These are phyloP conservation scores for Xerocomus tenax DNA, from an alignment of 1,284 basidiomycete genomes.

Conservation along the genomic window DNA sequence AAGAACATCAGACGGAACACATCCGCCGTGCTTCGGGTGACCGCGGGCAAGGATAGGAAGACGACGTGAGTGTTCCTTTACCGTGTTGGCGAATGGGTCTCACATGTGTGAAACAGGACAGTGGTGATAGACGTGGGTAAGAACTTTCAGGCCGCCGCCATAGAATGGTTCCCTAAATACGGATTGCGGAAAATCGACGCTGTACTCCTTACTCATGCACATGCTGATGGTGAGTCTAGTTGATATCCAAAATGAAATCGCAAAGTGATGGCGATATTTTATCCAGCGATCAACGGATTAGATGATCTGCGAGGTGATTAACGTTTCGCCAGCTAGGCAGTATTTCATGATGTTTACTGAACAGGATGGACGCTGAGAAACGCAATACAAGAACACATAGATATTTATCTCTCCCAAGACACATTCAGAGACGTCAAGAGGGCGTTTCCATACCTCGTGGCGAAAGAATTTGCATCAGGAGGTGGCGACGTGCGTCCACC, in stretches of 20 bases:
- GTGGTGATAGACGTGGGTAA: slow-evolving; percentile 77
- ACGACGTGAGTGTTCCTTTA: slow-evolving; percentile 40
- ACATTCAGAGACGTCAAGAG: slow-evolving; percentile 60
- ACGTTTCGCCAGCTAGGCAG: background rate
- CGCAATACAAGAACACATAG: slow-evolving; percentile 63
- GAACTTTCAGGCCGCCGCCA: slow-evolving; percentile 65
- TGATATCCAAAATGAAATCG: background rate
- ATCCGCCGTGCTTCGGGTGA: slow-evolving; percentile 52
- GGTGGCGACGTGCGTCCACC: slow-evolving; percentile 58
- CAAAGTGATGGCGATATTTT: slow-evolving; percentile 6
- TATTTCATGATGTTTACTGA: slow-evolving; percentile 5
- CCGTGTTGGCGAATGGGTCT: background rate
- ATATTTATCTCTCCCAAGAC: slow-evolving; percentile 58
- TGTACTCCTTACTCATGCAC: slow-evolving; percentile 69
- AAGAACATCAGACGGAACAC: slow-evolving; percentile 74
- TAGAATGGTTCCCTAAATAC: slow-evolving; percentile 75
- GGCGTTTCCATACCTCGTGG: slow-evolving; percentile 70
- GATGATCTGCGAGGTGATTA: slow-evolving; percentile 67
- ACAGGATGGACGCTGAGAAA: slow-evolving; percentile 66
- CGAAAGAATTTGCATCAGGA: slow-evolving; percentile 67
- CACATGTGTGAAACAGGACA: slow-evolving; percentile 37
- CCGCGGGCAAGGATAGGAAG: slow-evolving; percentile 39
- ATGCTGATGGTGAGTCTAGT: slow-evolving; percentile 57
- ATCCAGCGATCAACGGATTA: slow-evolving; percentile 69
- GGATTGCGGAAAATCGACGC: slow-evolving; percentile 68